These are phyloP conservation scores for Penicillium sp. DNA, from an alignment of 2,329 filamentous ascomycete species.

Conservation along the genomic window DNA sequence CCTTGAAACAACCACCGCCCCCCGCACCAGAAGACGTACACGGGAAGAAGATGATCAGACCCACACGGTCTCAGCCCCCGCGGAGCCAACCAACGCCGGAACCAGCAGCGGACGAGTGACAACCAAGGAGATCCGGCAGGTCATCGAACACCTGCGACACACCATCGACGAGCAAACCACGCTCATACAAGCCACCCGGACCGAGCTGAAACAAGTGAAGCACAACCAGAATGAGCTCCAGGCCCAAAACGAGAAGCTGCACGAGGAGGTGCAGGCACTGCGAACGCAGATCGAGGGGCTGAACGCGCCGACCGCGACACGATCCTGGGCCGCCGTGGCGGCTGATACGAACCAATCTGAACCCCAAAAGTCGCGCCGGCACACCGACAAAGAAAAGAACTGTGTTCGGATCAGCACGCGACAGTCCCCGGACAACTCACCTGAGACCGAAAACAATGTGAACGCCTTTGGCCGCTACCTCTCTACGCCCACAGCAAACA, in stretches of 20 bases:
- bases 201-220: constrained; percentile 11
- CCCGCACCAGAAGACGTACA: neutral
- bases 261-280: constrained; percentile 6
- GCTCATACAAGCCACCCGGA: constrained; percentile 6
- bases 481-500: neutral
- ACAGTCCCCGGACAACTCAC: neutral
- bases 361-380: neutral
- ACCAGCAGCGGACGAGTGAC: constrained; percentile 3
- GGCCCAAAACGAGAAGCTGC: constrained; percentile 12
- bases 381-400: constrained; percentile 4
- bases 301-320: neutral
- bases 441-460: neutral
- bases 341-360: neutral
- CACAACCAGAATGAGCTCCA: constrained; percentile 11
- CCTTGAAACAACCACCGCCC: constrained; percentile 4
- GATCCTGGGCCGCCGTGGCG: constrained; percentile 3
- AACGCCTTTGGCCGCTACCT: neutral
- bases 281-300: constrained; percentile 4
- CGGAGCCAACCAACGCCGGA: neutral
- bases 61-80: neutral
- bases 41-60: neutral
- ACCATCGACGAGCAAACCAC: constrained; percentile 8
- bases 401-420: constrained; percentile 3
- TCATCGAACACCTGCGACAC: constrained; percentile 9
- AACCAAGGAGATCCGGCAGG: constrained; percentile 9